Base-by-base conservation (phyloP, 805 yeast genomes). In the Yarrowia sp. region DNA sequence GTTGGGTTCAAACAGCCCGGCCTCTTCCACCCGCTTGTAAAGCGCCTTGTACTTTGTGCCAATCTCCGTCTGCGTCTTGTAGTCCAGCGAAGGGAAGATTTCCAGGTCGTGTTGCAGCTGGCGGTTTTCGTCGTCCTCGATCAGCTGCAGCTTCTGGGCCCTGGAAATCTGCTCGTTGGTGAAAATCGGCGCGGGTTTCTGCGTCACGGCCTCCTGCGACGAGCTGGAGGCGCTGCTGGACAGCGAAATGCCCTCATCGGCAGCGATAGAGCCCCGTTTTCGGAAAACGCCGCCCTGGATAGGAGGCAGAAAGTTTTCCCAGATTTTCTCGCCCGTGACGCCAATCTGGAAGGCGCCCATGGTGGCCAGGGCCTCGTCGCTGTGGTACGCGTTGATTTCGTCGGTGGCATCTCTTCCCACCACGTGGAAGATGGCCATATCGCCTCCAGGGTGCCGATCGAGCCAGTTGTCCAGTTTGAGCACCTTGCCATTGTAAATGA, bases 321-420 rank as follows among this genome's bases (percentile, higher is more conserved):
- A 92, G 10, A 80, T 80, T 69, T 81, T 77, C 68, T 87, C 86
- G 8, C 91, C 86, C 12, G 73, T 75, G 35, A 52, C 14, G 1
- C 97, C 97, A 14, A 92, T 83, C 69, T 80, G 83, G 84, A 85
- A 92, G 48, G 78, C 82, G n/a, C 75, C 74, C 76, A 90, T 89
- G 0, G 78, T 77, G 2, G 70, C 59, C 9, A 84, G 79, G 0
- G 95, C 85, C 63, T 85, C 89, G 12, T 82, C 85, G 53, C 85
- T 77, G 75, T 92, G 97, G 74, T 91, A 92, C 59, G 93, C 92
- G 67, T 87, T 84, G 90, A 92, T 91, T 76, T 92, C 97, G 76
- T 91, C 97, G 0, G 95, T 88, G 22, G 97, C 97, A 78, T 92
- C 97, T 69, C 94, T 80, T 1, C 97, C 97, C 3, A 92, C 85